Percentiles rank a stretch among this genome's conserved stretches.
phyloP scores from a whole-genome alignment of 371 early-diverging fungal genomes.

The Chytridium lagenaria region DNA sequence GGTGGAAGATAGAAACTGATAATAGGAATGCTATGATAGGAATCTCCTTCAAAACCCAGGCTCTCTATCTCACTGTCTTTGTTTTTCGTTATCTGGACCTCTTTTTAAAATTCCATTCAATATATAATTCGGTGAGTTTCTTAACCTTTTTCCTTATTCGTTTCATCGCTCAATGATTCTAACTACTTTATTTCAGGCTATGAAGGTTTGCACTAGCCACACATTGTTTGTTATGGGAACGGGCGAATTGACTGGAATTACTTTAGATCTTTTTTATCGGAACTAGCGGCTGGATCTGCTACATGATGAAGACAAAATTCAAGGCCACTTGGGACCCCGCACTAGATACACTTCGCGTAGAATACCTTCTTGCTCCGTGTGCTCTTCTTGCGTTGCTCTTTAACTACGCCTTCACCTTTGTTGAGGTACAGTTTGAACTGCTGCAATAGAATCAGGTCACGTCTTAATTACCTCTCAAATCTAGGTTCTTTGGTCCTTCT shows the following conservation, averaged over 20 bases:
- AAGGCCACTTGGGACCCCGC: constrained; percentile 91
- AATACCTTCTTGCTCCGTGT: constrained; percentile 79
- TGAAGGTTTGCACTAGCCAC: constrained; percentile 25
- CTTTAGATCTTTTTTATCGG: constrained; percentile 95
- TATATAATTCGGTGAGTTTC: constrained; percentile 85
- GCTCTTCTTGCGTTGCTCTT: constrained; percentile 73
- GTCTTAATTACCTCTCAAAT: neutral
- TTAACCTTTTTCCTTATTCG: neutral
- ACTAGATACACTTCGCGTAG: constrained; percentile 90
- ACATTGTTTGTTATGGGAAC: neutral
- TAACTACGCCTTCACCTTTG: constrained; percentile 70
- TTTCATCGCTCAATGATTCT: no score
- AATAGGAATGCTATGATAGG: constrained; percentile 59
- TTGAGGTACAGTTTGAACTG: constrained; percentile 67
- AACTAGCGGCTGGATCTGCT: constrained; percentile 87
- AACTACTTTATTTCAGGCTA: constrained; percentile 6
- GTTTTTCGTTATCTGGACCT: constrained; percentile 96
- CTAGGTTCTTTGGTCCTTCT: constrained; percentile 93
- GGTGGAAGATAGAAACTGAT: constrained; percentile 2
- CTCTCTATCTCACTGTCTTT: constrained; percentile 94
- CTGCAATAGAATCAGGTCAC: neutral
- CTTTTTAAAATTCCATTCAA: constrained; percentile 69
- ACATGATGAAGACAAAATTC: constrained; percentile 85
- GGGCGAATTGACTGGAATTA: neutral
- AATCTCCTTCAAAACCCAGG: constrained; percentile 97